Percentiles rank a stretch among this genome's conserved stretches.
These are phyloP conservation scores for Candida koratica DNA, from an alignment of 805 yeast species.

Conservation along the genomic window DNA sequence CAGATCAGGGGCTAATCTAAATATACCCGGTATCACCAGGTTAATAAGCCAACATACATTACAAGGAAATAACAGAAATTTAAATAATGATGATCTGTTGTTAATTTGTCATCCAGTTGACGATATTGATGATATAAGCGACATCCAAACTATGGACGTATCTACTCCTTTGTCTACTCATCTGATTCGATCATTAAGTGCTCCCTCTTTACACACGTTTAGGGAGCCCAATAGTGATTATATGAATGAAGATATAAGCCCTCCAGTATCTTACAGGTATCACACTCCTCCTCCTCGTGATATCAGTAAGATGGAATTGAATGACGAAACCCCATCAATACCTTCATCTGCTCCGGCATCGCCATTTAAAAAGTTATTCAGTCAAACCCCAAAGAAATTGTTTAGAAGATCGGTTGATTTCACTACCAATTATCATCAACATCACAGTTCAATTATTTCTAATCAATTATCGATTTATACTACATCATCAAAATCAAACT, in stretches of 20 bases:
- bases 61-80: constrained; percentile 11
- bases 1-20: constrained; percentile 21
- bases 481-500: constrained; percentile 28
- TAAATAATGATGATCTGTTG: constrained; percentile 11
- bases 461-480: constrained; percentile 25
- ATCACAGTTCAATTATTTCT: constrained; percentile 25
- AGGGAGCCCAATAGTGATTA: constrained; percentile 20
- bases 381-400: constrained; percentile 27
- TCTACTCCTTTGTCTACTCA: constrained; percentile 12
- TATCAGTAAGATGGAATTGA: not conserved
- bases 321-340: not conserved
- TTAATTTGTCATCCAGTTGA: constrained; percentile 16
- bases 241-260: not conserved
- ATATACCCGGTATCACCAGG: constrained; percentile 17
- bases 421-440: constrained; percentile 11
- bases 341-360: constrained; percentile 17
- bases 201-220: constrained; percentile 41
- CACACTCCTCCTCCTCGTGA: constrained; percentile 12
- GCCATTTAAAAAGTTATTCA: constrained; percentile 31
- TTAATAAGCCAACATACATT: constrained; percentile 18
- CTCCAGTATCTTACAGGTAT: not conserved
- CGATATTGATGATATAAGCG: constrained; percentile 28
- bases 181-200: constrained; percentile 31
- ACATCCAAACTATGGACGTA: constrained; percentile 14
- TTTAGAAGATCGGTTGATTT: constrained; percentile 18